phyloP scores from a whole-genome alignment of 2,329 filamentous ascomycete species.

The Colletotrichum musae region DNA sequence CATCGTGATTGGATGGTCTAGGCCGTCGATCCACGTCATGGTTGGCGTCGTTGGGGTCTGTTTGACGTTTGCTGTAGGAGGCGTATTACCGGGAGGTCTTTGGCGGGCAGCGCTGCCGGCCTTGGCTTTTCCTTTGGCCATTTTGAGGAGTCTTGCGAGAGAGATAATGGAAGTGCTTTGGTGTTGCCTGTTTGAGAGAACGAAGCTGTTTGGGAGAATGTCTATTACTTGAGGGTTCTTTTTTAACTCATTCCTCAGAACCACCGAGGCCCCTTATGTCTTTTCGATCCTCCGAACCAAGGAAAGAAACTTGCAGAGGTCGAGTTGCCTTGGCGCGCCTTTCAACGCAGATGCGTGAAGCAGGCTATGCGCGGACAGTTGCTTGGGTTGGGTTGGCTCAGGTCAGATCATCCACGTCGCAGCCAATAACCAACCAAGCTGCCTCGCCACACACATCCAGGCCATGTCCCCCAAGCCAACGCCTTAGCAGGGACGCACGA shows the following conservation, averaged over 20 bases:
- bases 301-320: no score
- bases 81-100: background rate
- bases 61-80: background rate
- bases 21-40: background rate
- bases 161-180: background rate
- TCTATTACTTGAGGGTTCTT: no score
- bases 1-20: slow-evolving; percentile 13
- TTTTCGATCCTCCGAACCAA: no score
- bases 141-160: background rate
- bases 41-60: background rate
- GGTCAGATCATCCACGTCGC: background rate
- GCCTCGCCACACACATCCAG: no score
- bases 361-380: no score
- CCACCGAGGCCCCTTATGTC: no score
- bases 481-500: no score
- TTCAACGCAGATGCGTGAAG: background rate
- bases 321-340: background rate
- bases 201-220: no score
- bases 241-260: no score
- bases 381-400: background rate
- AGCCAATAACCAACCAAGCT: no score
- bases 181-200: no score
- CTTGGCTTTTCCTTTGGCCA: slow-evolving; percentile 1
- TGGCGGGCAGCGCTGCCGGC: background rate
- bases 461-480: no score